A percentile compares a stretch with the other conserved stretches of the same genome.
Conservation (phyloP, 345 rosid genomes). For the Dipteronia sinensis region DNA sequence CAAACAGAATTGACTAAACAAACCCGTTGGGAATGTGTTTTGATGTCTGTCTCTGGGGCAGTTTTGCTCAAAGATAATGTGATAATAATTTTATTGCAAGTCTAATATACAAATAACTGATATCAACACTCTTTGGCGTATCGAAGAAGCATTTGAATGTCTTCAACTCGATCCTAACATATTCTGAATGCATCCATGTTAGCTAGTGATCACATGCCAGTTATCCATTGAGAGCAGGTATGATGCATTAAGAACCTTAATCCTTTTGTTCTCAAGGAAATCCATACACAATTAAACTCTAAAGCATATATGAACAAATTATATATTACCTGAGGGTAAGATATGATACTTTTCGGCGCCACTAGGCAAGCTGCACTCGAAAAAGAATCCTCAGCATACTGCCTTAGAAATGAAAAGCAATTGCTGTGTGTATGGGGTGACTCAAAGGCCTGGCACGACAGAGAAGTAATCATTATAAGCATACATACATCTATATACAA, state of each 20-base stretch:
- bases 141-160: not conserved
- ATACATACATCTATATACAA: not conserved
- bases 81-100: not conserved
- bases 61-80: not conserved
- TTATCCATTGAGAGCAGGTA: not conserved
- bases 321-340: slow-evolving; percentile 82
- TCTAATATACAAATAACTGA: not conserved
- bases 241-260: not conserved
- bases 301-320: slow-evolving; percentile 11
- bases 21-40: not conserved
- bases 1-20: not conserved
- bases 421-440: slow-evolving; percentile 83
- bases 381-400: slow-evolving; percentile 81
- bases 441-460: slow-evolving; percentile 82
- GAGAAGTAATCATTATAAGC: slow-evolving; percentile 2
- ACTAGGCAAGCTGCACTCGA: slow-evolving; percentile 90
- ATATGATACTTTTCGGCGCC: slow-evolving; percentile 74
- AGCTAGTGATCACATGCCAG: not conserved
- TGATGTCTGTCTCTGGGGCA: not conserved
- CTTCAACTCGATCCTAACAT: not conserved
- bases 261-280: not conserved
- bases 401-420: slow-evolving; percentile 86
- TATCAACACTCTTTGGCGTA: not conserved
- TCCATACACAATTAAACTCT: not conserved
- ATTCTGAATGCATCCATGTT: not conserved